A percentile compares a stretch with the other conserved stretches of the same genome.
phyloP scores from a whole-genome alignment of 2,329 filamentous ascomycete species.

The Rhinocladiella mackenziei region DNA sequence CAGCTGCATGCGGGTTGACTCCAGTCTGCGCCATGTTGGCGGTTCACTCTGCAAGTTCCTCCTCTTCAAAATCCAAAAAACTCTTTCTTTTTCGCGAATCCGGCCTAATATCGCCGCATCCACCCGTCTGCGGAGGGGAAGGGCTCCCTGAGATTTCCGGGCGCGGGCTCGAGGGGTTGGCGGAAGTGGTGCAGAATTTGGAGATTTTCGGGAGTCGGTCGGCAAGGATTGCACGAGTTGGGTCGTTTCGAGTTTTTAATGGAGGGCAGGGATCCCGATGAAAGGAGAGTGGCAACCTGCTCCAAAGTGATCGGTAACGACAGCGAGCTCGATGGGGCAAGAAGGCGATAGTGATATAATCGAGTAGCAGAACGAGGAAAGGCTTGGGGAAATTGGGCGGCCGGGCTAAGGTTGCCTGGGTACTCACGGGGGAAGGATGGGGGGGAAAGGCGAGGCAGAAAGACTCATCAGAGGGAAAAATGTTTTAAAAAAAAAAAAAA shows the following conservation, averaged over 20 bases:
- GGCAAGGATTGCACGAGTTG: constrained; percentile 22
- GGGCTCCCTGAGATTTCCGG: constrained; percentile 22
- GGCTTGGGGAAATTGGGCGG: constrained; percentile 13
- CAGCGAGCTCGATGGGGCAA: constrained; percentile 12
- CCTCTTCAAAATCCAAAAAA: constrained; percentile 13
- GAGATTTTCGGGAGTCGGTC: constrained; percentile 25
- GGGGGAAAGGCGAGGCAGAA: neutral
- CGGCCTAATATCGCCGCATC: constrained; percentile 13
- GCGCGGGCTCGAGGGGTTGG: constrained; percentile 20
- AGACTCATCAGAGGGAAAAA: no score
- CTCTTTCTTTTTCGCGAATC: constrained; percentile 1
- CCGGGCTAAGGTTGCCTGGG: constrained; percentile 1
- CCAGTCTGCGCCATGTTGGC: constrained; percentile 30
- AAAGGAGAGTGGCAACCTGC: constrained; percentile 11
- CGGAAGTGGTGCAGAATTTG: constrained; percentile 26
- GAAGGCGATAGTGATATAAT: constrained; percentile 19
- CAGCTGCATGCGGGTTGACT: constrained; percentile 48
- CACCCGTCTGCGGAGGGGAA: constrained; percentile 16
- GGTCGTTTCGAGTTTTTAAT: constrained; percentile 8
- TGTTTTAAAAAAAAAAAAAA: no score
- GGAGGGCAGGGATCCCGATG: constrained; percentile 4
- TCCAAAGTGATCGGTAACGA: constrained; percentile 13
- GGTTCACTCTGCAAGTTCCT: constrained; percentile 10
- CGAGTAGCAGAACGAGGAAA: constrained; percentile 15
- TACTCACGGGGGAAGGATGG: neutral